Evolutionary conservation across 2,329 filamentous ascomycete genomes (phyloP), one percentile per base, ranked within the genome.

Genomic region (Monosporascus sp.): DNA sequence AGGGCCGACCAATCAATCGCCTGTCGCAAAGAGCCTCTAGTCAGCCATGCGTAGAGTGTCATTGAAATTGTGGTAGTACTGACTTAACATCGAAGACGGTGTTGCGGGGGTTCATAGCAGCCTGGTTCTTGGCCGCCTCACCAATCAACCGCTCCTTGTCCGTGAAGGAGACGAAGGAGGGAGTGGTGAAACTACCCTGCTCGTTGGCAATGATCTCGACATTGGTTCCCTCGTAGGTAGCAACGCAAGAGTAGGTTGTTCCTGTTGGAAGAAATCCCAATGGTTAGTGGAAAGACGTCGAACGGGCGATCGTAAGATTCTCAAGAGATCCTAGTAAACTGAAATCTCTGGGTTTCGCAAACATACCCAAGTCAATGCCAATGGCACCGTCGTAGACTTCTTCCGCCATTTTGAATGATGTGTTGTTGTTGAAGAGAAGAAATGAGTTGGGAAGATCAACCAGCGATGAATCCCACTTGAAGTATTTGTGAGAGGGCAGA

Each of bases 341-440:
- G 31, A 3, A 34, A 14, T 34, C 31, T 34, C 31, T 34, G 9
- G 31, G 31, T 34, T 34, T 34, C 31, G 31, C 9, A 34, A 53
- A 79, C 86, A 70, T 81, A 96, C 93, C 94, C 81, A 99, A 85
- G 87, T 99, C 94, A 82, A 99, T 99, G 86, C 94, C 94, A 81
- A 97, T 90, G 85, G 94, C 94, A 89, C 94, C 94, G 76, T 99
- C 94, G 78, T 97, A 99, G 70, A 95, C 86, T 86, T 97, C 93
- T 77, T 96, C 91, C 75, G 90, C 86, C 93, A 97, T 97, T 73
- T 79, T 67, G 57, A 62, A 61, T 52, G 31, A 34, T 34, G 11
- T 34, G 31, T 34, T 34, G 9, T 34, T 34, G 31, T 34, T 34
- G 31, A 34, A 34, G 11, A 9, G 31, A 34, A 34, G 31, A 34